Base-by-base conservation (phyloP, 495 filamentous ascomycete genomes). In the Penicillium soppii region DNA sequence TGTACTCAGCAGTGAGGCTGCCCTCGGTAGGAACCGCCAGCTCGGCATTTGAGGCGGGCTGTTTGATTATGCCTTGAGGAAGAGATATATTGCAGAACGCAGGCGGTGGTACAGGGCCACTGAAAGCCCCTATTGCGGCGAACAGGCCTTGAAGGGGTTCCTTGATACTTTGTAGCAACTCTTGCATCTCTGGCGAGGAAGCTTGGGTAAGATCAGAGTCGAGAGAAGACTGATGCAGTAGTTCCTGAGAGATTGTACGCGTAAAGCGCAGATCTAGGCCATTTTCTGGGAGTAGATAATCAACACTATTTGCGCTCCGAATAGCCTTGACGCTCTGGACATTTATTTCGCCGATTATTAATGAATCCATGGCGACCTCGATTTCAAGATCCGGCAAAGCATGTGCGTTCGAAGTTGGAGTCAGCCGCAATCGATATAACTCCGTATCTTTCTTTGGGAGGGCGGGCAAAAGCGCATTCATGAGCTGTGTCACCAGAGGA, bases 231-330 rank as follows among this genome's bases (percentile, higher is more conserved):
- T 26, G 16, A 13, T 35, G 21, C 6, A 61, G 54, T 20, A 73
- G 33, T 6, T 75, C 59, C 1, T 47, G 57, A 40, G 62, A 66
- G 16, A 69, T 20, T 13, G 56, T 71, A 22, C 69, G 64, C 5
- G 69, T 71, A 42, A 76, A 76, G 4, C 72, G 72, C 22, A 76
- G 56, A 48, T 76, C 73, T 23, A 67, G 43, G 2, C 65, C 53
- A 29, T 59, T 66, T 52, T 76, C 73, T 3, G 73, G 73, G 10
- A 76, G 61, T 9, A 76, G 59, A 47, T 73, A 75, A 40, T 76
- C 72, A 10, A 75, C 61, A 29, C 56, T 66, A 38, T 50, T 72
- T 20, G 68, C 59, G 13, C 44, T 22, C 10, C 65, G 29, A 19
- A 76, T 53, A 0, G 63, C 56, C 32, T 68, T 71, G n/a, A 66